A percentile compares a stretch with the other conserved stretches of the same genome.
phyloP scores from a whole-genome alignment of 257 asterid species.

The Cinchona pubescens region DNA sequence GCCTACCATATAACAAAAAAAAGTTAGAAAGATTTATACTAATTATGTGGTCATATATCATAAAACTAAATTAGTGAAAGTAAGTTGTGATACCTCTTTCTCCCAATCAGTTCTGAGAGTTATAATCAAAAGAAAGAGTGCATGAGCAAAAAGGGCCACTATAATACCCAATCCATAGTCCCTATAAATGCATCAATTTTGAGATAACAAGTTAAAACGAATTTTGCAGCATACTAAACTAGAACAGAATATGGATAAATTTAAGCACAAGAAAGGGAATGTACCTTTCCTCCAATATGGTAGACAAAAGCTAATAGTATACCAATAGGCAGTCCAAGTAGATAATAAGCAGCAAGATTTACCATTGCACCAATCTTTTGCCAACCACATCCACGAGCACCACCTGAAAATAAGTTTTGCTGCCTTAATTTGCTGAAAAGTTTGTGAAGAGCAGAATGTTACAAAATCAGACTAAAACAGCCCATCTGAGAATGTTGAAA shows the following conservation, averaged over 20 bases:
- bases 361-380: constrained; percentile 68
- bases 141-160: constrained; percentile 56
- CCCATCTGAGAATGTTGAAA: not conserved
- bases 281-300: constrained; percentile 70
- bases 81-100: constrained; percentile 37
- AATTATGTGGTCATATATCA: not conserved
- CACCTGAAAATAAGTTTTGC: constrained; percentile 23
- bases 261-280: not conserved
- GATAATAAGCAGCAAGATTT: constrained; percentile 57
- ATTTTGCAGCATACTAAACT: not conserved
- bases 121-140: constrained; percentile 43
- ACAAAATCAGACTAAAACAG: not conserved
- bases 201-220: not conserved
- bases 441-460: no score
- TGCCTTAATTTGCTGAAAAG: no score
- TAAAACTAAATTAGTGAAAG: no score
- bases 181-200: constrained; percentile 29
- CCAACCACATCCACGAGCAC: constrained; percentile 76
- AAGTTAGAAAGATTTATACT: not conserved
- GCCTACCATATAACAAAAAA: constrained; percentile 33
- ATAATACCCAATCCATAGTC: constrained; percentile 64
- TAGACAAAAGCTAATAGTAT: constrained; percentile 46
- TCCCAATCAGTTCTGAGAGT: constrained; percentile 59
- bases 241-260: not conserved
- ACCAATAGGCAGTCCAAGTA: constrained; percentile 59